A percentile compares a stretch with the other conserved stretches of the same genome.
Evolutionary conservation across 176 grass and related monocot species (phyloP).

Genomic region (Elymus sibiricus): DNA sequence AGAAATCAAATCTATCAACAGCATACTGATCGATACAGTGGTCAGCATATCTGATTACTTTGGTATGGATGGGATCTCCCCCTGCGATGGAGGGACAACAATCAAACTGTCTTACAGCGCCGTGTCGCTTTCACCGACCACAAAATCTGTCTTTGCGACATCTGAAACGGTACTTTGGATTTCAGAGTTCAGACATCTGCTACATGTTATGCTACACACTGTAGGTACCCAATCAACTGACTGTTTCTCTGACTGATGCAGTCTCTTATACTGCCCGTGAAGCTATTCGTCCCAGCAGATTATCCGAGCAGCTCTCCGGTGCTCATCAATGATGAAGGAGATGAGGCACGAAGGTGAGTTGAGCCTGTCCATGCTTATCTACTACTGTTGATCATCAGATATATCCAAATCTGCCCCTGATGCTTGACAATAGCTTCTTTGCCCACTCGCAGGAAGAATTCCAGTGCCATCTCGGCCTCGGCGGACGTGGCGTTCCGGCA

Average conservation of each 20-base stretch:
- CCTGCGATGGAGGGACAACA: not conserved
- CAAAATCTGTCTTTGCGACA: not conserved
- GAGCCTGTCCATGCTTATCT: not conserved
- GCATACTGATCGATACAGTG: not conserved
- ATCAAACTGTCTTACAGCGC: constrained; percentile 7
- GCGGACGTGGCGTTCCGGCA: not conserved
- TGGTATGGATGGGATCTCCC: not conserved
- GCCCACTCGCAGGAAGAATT: not conserved
- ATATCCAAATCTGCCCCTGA: not conserved
- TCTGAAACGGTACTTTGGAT: not conserved
- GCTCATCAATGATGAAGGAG: not conserved
- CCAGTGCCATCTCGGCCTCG: not conserved
- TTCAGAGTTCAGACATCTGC: not conserved
- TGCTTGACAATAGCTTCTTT: not conserved
- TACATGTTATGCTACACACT: not conserved
- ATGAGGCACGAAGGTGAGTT: not conserved
- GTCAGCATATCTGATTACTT: not conserved
- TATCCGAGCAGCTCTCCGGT: constrained; percentile 31
- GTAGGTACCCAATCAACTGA: not conserved
- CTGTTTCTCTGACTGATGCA: not conserved
- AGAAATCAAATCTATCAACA: constrained; percentile 22
- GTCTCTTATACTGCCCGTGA: not conserved
- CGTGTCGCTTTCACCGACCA: not conserved
- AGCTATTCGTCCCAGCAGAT: constrained; percentile 13
- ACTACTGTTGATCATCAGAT: not conserved